These are phyloP conservation scores for Zymoseptoria brevis DNA, from an alignment of 2,329 filamentous ascomycete species.

Conservation along the genomic window DNA sequence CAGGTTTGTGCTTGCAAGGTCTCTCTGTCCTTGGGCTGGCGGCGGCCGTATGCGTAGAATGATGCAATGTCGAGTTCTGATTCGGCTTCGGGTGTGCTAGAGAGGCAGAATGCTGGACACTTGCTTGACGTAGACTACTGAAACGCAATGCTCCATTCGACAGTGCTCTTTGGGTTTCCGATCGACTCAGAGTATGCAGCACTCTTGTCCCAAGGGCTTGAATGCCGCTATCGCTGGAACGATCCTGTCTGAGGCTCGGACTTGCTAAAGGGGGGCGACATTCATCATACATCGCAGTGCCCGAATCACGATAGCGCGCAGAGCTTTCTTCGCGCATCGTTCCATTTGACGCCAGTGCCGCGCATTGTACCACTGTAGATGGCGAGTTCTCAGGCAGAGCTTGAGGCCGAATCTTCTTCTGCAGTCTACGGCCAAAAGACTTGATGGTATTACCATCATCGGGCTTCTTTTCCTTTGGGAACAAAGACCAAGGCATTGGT, in stretches of 20 bases:
- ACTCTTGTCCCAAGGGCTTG: not conserved
- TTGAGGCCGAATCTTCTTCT: too few species aligned
- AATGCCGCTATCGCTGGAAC: not conserved
- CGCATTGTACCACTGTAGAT: not conserved
- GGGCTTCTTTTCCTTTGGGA: not conserved
- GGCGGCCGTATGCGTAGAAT: too few species aligned
- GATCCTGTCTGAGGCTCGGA: not conserved
- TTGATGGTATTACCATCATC: not conserved
- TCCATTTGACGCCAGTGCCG: not conserved
- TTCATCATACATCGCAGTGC: slow-evolving; percentile 17
- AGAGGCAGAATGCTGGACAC: too few species aligned
- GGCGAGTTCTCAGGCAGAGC: not conserved
- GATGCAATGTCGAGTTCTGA: too few species aligned
- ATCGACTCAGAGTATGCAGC: not conserved
- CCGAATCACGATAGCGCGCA: slow-evolving; percentile 21
- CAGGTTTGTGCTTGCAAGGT: not conserved
- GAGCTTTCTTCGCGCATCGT: slow-evolving; percentile 18
- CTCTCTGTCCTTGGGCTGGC: too few species aligned
- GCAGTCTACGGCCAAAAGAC: too few species aligned
- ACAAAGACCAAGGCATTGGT: slow-evolving; percentile 4
- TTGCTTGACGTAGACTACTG: not conserved
- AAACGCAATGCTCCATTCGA: slow-evolving; percentile 12
- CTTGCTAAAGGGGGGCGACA: not conserved
- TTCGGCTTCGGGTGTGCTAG: too few species aligned
- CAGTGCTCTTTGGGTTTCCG: slow-evolving; percentile 7